phyloP scores from a whole-genome alignment of 768 basidiomycete genomes.

The Myochromella boudieri region DNA sequence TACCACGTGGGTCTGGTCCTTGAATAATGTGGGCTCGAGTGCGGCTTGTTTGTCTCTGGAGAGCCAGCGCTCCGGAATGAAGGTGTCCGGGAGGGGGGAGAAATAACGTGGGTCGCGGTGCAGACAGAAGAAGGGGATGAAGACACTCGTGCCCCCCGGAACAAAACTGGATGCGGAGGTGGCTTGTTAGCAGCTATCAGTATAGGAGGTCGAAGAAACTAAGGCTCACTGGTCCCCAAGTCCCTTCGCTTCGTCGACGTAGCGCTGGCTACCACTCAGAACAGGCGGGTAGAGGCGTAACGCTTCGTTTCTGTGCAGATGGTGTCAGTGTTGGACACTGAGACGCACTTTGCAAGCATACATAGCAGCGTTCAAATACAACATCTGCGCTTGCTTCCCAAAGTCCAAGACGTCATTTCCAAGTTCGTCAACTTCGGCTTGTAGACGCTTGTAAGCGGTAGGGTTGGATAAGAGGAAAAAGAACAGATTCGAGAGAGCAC shows the following conservation, averaged over 20 bases:
- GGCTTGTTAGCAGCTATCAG: not conserved
- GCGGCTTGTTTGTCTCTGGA: conserved; percentile 16
- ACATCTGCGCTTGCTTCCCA: conserved; percentile 28
- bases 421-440: conserved; percentile 32
- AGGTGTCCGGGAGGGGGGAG: conserved; percentile 40
- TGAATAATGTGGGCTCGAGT: conserved; percentile 34
- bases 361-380: conserved; percentile 37
- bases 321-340: not conserved
- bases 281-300: conserved; percentile 51
- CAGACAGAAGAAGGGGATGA: conserved; percentile 41
- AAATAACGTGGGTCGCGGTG: conserved; percentile 49
- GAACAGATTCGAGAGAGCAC: conserved; percentile 29
- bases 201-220: not conserved
- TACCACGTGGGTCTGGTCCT: conserved; percentile 18
- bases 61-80: conserved; percentile 43
- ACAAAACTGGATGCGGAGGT: conserved; percentile 35
- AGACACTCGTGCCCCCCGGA: conserved; percentile 43
- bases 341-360: conserved; percentile 15
- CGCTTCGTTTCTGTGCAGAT: conserved; percentile 44
- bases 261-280: conserved; percentile 46
- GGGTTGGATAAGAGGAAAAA: conserved; percentile 35
- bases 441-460: conserved; percentile 29
- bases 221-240: conserved; percentile 40
- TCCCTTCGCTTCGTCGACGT: conserved; percentile 33
- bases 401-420: conserved; percentile 25